Base-by-base conservation (phyloP, 495 filamentous ascomycete species). In the Gamarada debralockiae region DNA sequence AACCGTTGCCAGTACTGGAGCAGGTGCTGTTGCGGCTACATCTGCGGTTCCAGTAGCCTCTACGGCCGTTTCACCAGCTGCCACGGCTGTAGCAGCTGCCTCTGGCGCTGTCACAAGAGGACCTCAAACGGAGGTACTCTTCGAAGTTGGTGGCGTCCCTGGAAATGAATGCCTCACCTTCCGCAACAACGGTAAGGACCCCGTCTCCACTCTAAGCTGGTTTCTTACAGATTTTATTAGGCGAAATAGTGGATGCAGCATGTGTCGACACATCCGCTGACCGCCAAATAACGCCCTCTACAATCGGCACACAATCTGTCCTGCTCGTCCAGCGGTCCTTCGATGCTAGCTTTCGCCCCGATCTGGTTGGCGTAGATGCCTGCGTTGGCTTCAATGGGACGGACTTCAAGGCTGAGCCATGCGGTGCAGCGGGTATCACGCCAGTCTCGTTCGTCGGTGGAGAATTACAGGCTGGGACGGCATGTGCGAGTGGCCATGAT, bases 141-240 rank as follows among this genome's bases (percentile, higher is more conserved):
- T 59, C 36, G 63, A 67, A 40, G 53, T 66, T 47, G 47, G 47
- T 24, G 65, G 65, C 14, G 55, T 69, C 24, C 43, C 51, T 2
- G 62, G 62, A 44, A 67, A 69, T 24, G 63, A 66, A 46, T 66
- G 57, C 45, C 52, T 67, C 6, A 66, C 67, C 25, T 62, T 67
- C 47, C 62, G 65, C 38, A 69, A 69, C 55, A 66, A 66, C 27
- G 63, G 64, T 49, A 53, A 9, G 23, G n/a, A 6, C 21, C 22
- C 2, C 41, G 14, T 51, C 5, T 23, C 34, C 29, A 55, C 57
- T 22, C 31, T n/a, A n/a, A 51, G 18, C 8, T 9, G 9, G 12
- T 25, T 33, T 17, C 22, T 18, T 38, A 27, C 47, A 47, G 42
- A 55, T 36, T 15, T 36, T 24, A 10, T 17, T 53, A 66, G 66